A percentile compares a stretch with the other conserved stretches of the same genome.
phyloP scores from a whole-genome alignment of 768 basidiomycete genomes.

The Macrocybe gigantea region DNA sequence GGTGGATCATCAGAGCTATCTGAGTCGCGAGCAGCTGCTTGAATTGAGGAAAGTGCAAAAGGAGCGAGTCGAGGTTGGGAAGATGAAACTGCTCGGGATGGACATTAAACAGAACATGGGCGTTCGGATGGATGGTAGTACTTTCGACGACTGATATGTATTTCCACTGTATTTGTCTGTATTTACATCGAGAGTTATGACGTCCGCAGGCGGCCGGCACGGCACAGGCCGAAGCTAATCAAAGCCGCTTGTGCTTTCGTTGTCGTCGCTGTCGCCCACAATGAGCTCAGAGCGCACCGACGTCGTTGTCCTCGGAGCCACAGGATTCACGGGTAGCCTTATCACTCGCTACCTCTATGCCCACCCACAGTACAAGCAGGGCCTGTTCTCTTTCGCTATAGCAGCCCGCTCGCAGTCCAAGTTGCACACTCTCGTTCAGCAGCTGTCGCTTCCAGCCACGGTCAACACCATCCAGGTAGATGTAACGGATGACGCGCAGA shows the following conservation, averaged over 20 bases:
- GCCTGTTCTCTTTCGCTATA: constrained; percentile 58
- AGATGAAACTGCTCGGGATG: constrained; percentile 86
- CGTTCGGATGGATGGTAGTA: constrained; percentile 76
- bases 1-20: constrained; percentile 66
- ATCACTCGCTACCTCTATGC: constrained; percentile 59
- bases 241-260: background rate
- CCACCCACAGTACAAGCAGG: constrained; percentile 46
- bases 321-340: constrained; percentile 71
- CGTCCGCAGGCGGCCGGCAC: background rate
- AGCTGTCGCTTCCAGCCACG: constrained; percentile 36
- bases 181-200: background rate
- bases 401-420: constrained; percentile 65
- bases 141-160: constrained; percentile 40
- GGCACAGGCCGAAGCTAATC: background rate
- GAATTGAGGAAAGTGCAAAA: constrained; percentile 81
- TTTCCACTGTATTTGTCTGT: background rate
- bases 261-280: constrained; percentile 4
- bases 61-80: constrained; percentile 76
- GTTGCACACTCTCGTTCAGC: constrained; percentile 45
- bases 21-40: constrained; percentile 73
- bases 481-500: constrained; percentile 42
- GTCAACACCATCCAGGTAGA: constrained; percentile 52
- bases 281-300: constrained; percentile 30
- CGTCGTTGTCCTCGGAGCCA: constrained; percentile 69
- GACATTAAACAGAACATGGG: constrained; percentile 82